Base-by-base conservation (phyloP, 2,329 filamentous ascomycete species). In the Aureobasidium namibiae region DNA sequence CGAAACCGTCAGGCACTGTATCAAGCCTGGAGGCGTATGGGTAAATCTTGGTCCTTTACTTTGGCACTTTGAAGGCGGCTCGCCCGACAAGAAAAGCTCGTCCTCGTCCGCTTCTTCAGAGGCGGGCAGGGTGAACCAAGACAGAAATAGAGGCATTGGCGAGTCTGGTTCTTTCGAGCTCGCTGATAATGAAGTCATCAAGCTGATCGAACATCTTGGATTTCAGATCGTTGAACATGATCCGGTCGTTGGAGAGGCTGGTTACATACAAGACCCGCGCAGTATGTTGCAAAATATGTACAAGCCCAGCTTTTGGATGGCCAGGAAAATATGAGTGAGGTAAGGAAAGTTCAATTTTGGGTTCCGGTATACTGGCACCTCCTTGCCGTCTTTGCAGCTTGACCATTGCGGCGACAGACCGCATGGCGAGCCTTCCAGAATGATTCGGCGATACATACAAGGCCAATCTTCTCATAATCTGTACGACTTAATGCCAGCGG, bases 111-210 rank as follows among this genome's bases (percentile, higher is more conserved):
- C 54, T 18, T 31, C 24, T 42, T 29, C 41, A 16, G 54, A 42
- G 14, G 38, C 41, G 14, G 82, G 39, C 79, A 81, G 64, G 77
- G 82, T 67, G 76, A 81, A 13, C 58, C 60, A 62, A 31, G 56
- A 63, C 39, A 50, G 61, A 13, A 65, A 70, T 65, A 64, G 70
- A 56, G 90, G 90, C 1, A 95, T 96, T 63, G 91, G 85, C 0
- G 91, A 95, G 66, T 90, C 90, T 0, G 94, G 94, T 0, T 91
- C 86, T 63, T 89, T 97, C 65, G 94, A 99, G 76, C 79, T 99
- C 58, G 87, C 88, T 0, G 84, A 96, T 61, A 90, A 96, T 29
- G 94, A 99, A 76, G 88, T 99, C 10, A 74, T 95, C 61, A 79
- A 80, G 16, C 76, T 99, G 42, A 80, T 97, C 1, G 76, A 85